Percentiles rank a stretch among this genome's conserved stretches.
Evolutionary conservation across 2,329 filamentous ascomycete genomes (phyloP).

Genomic region (Dissoconium aciculare): DNA sequence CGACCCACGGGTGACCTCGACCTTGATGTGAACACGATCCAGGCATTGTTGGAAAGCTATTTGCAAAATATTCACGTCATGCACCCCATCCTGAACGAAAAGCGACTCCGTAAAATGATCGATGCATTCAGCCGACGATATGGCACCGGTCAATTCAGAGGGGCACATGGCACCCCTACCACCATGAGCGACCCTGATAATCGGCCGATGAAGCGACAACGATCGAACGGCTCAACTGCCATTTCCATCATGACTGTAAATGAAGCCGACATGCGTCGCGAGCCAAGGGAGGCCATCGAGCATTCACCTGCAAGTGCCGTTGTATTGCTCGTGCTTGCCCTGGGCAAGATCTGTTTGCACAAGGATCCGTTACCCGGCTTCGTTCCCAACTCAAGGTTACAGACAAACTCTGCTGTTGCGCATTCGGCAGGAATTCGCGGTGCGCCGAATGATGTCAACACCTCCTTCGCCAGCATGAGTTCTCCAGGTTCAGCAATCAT

Average conservation of each 20-base stretch:
- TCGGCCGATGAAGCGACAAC: conserved; percentile 19
- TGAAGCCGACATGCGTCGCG: conserved; percentile 5
- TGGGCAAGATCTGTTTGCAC: conserved; percentile 65
- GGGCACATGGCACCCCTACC: conserved; percentile 16
- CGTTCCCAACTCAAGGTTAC: conserved; percentile 35
- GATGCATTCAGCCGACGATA: conserved; percentile 36
- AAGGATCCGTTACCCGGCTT: conserved; percentile 39
- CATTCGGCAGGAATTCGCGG: conserved; percentile 15
- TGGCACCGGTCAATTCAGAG: conserved; percentile 22
- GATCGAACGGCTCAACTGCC: conserved; percentile 18
- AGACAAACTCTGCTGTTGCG: conserved; percentile 25
- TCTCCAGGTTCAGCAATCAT: conserved; percentile 17
- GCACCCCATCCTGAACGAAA: conserved; percentile 48
- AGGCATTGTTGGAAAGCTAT: conserved; percentile 40
- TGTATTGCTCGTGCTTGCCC: conserved; percentile 64
- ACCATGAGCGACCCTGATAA: conserved; percentile 14
- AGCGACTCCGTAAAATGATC: conserved; percentile 38
- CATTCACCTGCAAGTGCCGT: conserved; percentile 67
- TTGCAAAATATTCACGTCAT: conserved; percentile 46
- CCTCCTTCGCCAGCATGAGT: conserved; percentile 9
- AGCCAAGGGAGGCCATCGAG: conserved; percentile 26
- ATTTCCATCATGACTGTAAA: conserved; percentile 7
- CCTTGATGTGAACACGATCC: conserved; percentile 37
- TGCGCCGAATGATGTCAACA: background rate
- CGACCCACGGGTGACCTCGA: conserved; percentile 39